These are phyloP conservation scores for Baudoinia panamericana DNA, from an alignment of 495 filamentous ascomycete species.

Conservation along the genomic window DNA sequence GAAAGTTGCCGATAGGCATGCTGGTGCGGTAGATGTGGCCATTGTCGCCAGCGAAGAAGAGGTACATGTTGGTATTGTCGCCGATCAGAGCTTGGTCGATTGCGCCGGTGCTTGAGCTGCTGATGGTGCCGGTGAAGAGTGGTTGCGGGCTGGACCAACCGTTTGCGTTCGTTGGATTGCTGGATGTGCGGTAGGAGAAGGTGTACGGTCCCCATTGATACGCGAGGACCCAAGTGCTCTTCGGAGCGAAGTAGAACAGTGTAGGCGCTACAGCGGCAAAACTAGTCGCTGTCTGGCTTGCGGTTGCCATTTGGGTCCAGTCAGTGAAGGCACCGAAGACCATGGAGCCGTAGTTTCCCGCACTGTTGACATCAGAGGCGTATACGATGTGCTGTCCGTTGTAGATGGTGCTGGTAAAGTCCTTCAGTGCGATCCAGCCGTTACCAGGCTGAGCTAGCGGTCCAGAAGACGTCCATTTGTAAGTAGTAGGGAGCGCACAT, in stretches of 20 bases:
- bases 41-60: slow-evolving; percentile 55
- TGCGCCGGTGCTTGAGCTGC: slow-evolving; percentile 34
- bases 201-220: slow-evolving; percentile 47
- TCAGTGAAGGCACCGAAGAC: slow-evolving; percentile 42
- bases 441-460: slow-evolving; percentile 38
- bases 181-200: slow-evolving; percentile 47
- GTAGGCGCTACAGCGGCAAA: slow-evolving; percentile 43
- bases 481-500: slow-evolving; percentile 43
- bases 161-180: slow-evolving; percentile 42
- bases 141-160: slow-evolving; percentile 41
- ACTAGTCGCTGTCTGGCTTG: slow-evolving; percentile 40
- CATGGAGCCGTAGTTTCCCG: slow-evolving; percentile 40
- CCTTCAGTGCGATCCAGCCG: slow-evolving; percentile 44
- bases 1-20: slow-evolving; percentile 48
- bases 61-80: slow-evolving; percentile 44
- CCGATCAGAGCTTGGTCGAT: slow-evolving; percentile 52
- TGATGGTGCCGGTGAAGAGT: slow-evolving; percentile 44
- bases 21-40: slow-evolving; percentile 49
- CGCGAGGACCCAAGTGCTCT: slow-evolving; percentile 46
- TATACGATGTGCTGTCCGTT: slow-evolving; percentile 46
- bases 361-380: slow-evolving; percentile 31
- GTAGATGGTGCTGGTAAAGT: slow-evolving; percentile 42
- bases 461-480: slow-evolving; percentile 41
- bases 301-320: slow-evolving; percentile 42
- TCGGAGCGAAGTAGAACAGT: slow-evolving; percentile 48